Percentiles rank a stretch among this genome's conserved stretches.
These are phyloP conservation scores for Cladosporium oxysporum DNA, from an alignment of 2,329 filamentous ascomycete species.

Conservation along the genomic window DNA sequence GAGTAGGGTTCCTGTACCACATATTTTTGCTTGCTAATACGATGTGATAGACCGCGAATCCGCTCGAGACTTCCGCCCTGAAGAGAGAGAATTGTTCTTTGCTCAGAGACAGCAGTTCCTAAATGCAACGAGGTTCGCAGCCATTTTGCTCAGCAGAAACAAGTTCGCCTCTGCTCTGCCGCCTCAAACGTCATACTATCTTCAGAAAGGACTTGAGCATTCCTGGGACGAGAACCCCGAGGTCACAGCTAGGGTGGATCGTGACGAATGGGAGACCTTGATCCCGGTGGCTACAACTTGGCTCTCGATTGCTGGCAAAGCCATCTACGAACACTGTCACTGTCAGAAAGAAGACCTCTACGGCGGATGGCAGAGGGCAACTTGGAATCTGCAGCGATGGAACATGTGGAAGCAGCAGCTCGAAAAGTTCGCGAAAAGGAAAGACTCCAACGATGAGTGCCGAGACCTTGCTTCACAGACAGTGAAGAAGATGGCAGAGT, in stretches of 20 bases:
- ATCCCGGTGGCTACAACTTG: neutral
- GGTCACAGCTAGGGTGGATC: too few relatives aligned
- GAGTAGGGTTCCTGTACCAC: neutral
- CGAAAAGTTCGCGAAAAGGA: neutral
- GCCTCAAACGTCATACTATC: neutral
- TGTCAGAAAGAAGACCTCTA: neutral
- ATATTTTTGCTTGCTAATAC: neutral
- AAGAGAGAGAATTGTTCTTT: neutral
- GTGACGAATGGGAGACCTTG: neutral
- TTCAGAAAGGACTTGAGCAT: neutral
- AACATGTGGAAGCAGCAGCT: neutral
- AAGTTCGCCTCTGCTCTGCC: neutral
- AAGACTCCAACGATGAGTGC: neutral
- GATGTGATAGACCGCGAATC: neutral
- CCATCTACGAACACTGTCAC: neutral
- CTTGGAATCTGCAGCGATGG: neutral
- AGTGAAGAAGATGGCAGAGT: neutral
- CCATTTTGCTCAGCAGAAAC: neutral
- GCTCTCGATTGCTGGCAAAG: neutral
- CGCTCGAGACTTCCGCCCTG: neutral
- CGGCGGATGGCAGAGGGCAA: neutral
- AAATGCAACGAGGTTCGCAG: neutral
- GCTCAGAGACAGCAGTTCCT: neutral
- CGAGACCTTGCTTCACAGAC: neutral
- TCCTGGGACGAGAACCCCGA: neutral